phyloP scores from a whole-genome alignment of 2,329 filamentous ascomycete species.

The Botrytis porri region DNA sequence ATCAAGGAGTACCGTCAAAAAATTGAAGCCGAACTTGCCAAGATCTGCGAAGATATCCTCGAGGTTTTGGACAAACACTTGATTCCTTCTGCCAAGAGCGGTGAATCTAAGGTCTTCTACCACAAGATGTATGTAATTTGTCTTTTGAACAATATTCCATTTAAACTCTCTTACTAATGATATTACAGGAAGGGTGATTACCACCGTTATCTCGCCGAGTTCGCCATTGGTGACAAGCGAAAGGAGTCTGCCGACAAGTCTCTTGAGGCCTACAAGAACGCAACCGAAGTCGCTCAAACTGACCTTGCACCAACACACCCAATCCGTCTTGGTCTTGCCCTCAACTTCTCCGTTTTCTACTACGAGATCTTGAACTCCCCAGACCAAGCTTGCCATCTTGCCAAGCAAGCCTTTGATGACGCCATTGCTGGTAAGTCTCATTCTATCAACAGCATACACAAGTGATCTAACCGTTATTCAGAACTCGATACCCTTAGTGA shows the following conservation, averaged over 20 bases:
- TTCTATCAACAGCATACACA: slow-evolving; percentile 1
- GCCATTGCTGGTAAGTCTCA: slow-evolving; percentile 73
- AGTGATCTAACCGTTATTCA: slow-evolving; percentile 23
- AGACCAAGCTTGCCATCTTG: slow-evolving; percentile 94
- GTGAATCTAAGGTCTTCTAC: slow-evolving; percentile 99
- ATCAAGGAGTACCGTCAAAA: slow-evolving; percentile 99
- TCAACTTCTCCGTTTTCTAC: slow-evolving; percentile 99
- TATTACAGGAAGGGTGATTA: slow-evolving; percentile 91
- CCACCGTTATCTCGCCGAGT: slow-evolving; percentile 98
- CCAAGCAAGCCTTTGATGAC: slow-evolving; percentile 99
- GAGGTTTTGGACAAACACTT: slow-evolving; percentile 91
- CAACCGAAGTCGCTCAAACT: slow-evolving; percentile 96
- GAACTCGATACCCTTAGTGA: slow-evolving; percentile 95
- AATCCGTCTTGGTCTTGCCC: slow-evolving; percentile 92
- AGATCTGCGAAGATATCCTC: slow-evolving; percentile 97
- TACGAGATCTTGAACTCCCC: slow-evolving; percentile 99
- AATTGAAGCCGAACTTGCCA: slow-evolving; percentile 94
- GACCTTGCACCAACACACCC: slow-evolving; percentile 97
- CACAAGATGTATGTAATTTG: slow-evolving; percentile 83
- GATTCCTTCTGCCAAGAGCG: slow-evolving; percentile 89
- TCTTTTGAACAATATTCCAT: background rate
- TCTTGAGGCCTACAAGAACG: slow-evolving; percentile 98
- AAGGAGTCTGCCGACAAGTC: slow-evolving; percentile 93
- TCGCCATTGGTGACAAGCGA: slow-evolving; percentile 89
- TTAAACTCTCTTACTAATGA: slow-evolving; percentile 11